A percentile compares a stretch with the other conserved stretches of the same genome.
These are phyloP conservation scores for Lodderomyces margitis DNA, from an alignment of 1,139 yeast species.

Conservation along the genomic window DNA sequence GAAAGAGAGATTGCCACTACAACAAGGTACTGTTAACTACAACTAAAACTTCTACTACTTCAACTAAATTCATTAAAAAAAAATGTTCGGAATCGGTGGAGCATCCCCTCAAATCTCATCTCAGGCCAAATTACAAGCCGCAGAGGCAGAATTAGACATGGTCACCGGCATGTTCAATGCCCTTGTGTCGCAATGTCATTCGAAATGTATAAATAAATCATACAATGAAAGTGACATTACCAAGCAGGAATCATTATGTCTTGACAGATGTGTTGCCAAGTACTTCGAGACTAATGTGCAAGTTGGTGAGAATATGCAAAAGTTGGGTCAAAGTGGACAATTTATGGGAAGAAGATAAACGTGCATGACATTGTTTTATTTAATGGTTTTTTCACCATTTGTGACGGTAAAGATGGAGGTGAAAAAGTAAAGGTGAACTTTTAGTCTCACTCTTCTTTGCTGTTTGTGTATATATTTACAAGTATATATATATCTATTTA, in stretches of 20 bases:
- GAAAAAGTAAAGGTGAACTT: too few relatives aligned
- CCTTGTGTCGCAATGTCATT: slow-evolving; percentile 78
- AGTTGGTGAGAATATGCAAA: slow-evolving; percentile 90
- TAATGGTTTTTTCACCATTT: background rate
- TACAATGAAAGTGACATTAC: slow-evolving; percentile 77
- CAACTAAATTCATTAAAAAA: background rate
- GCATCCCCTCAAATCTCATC: slow-evolving; percentile 69
- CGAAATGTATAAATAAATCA: slow-evolving; percentile 70
- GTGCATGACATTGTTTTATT: background rate
- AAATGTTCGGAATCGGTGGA: slow-evolving; percentile 82
- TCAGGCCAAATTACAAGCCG: slow-evolving; percentile 68
- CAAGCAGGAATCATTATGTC: slow-evolving; percentile 85
- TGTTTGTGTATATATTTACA: slow-evolving; percentile 7
- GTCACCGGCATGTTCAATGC: slow-evolving; percentile 97
- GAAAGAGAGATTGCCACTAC: slow-evolving; percentile 7
- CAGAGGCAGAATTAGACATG: slow-evolving; percentile 93
- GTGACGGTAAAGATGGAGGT: too few relatives aligned
- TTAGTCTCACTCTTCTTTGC: too few relatives aligned
- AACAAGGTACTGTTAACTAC: slow-evolving; percentile 20
- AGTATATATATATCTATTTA: background rate
- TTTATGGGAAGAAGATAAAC: slow-evolving; percentile 47
- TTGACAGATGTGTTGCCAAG: slow-evolving; percentile 96
- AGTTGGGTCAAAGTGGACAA: slow-evolving; percentile 59
- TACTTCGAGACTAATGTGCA: slow-evolving; percentile 95
- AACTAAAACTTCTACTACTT: slow-evolving; percentile 3